A percentile compares a stretch with the other conserved stretches of the same genome.
Evolutionary conservation across 164 flowering plant genomes (phyloP).

Genomic region (Berberis vulgaris): DNA sequence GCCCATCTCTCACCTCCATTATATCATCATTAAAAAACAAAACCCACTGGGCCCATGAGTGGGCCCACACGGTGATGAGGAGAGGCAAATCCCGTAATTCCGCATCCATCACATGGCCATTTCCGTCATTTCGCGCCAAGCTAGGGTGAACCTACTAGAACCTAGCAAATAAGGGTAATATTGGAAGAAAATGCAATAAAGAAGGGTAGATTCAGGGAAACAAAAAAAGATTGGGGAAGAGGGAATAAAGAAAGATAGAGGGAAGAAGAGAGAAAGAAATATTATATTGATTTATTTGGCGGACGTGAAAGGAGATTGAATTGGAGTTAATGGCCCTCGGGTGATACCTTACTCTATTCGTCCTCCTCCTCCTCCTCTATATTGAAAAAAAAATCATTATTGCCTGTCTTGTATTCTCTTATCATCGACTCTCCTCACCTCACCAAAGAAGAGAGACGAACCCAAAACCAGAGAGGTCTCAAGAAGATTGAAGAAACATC

Average conservation of each 20-base stretch:
- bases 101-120: too few relatives aligned
- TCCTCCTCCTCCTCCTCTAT: neutral
- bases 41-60: too few relatives aligned
- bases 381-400: neutral
- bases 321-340: slow-evolving; percentile 28
- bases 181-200: too few relatives aligned
- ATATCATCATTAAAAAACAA: too few relatives aligned
- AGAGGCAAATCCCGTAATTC: too few relatives aligned
- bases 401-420: slow-evolving; percentile 16
- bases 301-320: slow-evolving; percentile 44
- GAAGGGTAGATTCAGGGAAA: too few relatives aligned
- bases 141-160: too few relatives aligned
- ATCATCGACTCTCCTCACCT: slow-evolving; percentile 6
- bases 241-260: neutral
- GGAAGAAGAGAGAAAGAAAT: neutral
- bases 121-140: too few relatives aligned
- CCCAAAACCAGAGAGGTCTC: neutral
- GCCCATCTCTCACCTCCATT: too few relatives aligned
- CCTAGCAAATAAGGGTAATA: too few relatives aligned
- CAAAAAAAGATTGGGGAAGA: too few relatives aligned
- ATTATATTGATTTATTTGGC: slow-evolving; percentile 9
- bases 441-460: neutral
- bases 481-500: neutral
- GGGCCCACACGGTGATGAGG: too few relatives aligned
- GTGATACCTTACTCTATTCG: slow-evolving; percentile 20